phyloP scores from a whole-genome alignment of 768 basidiomycete species.

The Mycena sanguinolenta region DNA sequence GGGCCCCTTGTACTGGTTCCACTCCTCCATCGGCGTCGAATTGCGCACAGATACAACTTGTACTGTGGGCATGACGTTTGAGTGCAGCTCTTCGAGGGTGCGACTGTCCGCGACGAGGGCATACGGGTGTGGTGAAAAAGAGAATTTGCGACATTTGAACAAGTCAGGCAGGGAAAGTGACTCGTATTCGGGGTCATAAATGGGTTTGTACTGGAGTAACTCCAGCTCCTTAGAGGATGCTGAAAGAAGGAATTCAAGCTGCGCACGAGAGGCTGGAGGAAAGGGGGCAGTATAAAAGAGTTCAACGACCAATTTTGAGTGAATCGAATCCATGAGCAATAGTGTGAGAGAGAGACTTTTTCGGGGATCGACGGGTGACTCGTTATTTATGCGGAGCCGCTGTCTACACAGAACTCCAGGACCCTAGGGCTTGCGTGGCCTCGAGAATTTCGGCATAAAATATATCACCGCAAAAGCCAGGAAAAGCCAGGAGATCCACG shows the following conservation, averaged over 20 bases:
- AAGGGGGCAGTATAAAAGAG: slow-evolving; percentile 32
- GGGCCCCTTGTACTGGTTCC: slow-evolving; percentile 28
- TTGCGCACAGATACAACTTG: slow-evolving; percentile 9
- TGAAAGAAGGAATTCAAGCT: slow-evolving; percentile 20
- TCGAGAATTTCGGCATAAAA: too few relatives aligned
- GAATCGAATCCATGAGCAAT: slow-evolving; percentile 8
- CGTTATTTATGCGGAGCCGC: background rate
- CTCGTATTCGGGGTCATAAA: slow-evolving; percentile 23
- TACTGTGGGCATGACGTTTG: slow-evolving; percentile 21
- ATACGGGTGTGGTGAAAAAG: slow-evolving; percentile 14
- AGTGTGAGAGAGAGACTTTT: background rate
- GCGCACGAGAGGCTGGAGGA: slow-evolving; percentile 14
- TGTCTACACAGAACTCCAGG: too few relatives aligned
- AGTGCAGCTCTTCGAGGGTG: slow-evolving; percentile 28
- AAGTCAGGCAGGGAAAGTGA: slow-evolving; percentile 29
- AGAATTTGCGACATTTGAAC: slow-evolving; percentile 22
- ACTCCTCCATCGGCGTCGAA: slow-evolving; percentile 23
- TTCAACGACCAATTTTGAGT: too few relatives aligned
- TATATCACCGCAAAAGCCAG: too few relatives aligned
- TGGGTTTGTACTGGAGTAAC: slow-evolving; percentile 16
- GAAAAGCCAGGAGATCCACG: background rate
- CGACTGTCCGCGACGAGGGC: slow-evolving; percentile 32
- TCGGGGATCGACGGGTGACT: background rate
- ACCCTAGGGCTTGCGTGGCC: too few relatives aligned
- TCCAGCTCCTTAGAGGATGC: slow-evolving; percentile 6